Base-by-base conservation (phyloP, 2,329 filamentous ascomycete species). In the Aspergillus aculeatinus region DNA sequence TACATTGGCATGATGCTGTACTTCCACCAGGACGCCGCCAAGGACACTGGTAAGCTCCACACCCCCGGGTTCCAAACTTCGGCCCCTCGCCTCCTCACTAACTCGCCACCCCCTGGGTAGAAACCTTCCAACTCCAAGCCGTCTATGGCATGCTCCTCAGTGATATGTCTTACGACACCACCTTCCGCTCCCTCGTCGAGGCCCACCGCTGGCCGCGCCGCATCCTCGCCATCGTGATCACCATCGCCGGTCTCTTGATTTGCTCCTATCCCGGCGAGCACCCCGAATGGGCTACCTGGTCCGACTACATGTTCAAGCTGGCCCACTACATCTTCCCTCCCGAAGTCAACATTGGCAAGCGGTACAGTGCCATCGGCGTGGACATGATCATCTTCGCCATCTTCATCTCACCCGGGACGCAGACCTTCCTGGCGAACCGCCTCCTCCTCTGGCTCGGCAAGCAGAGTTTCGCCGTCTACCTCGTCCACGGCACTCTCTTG, bases 401-500 rank as follows among this genome's bases (percentile, higher is more conserved):
- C 58, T 82, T 79, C 71, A 70, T 84, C 16, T 82, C 81, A 1
- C 80, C 81, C 0, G 68, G 74, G 5, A 72, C 82, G 7, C 81
- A 83, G 64, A 75, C 76, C 27, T 74, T 82, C 21, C 78, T 85
- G 25, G 81, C 80, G 4, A 81, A 81, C 68, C 76, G 77, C 29
- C 64, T 81, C 2, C 79, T 84, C 39, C 79, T 83, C 60, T 84
- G 81, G 81, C 73, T 84, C 3, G 82, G 82, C n/a, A 77, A 79
- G 60, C 81, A 83, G 68, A 82, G 80, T 56, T 84, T 84, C 60
- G 82, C 82, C 25, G 82, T 85, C 4, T 85, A 85, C 65, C 78
- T 85, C 12, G 76, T 80, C 10, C 82, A 85, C 67, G 82, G 82
- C 51, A 83, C 82, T 0, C 76, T 85, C 16, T 69, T 85, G 50